Evolutionary conservation across 2,329 filamentous ascomycete species (phyloP), one percentile per base, ranked within the genome.

Genomic region (Colletotrichum tanaceti): DNA sequence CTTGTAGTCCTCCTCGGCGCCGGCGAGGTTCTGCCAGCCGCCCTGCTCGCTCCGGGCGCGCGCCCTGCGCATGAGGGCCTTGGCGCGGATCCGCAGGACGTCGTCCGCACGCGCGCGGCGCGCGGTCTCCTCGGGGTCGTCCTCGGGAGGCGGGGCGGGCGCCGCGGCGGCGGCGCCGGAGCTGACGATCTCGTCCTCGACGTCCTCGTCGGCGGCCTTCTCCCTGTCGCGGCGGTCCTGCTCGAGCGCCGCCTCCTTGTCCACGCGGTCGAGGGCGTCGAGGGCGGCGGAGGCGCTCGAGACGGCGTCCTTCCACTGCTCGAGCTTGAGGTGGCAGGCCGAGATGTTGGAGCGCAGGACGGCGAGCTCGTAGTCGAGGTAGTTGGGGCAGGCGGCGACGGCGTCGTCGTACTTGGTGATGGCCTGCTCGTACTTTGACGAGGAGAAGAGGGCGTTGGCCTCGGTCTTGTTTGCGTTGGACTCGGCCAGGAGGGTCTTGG

Each of bases 321-420:
- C 85, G 3, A 97, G 83, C 77, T 97, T 97, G 63, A 98, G 79
- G 74, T 97, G 89, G 76, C 94, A 97, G 11, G 94, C 95, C 1
- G 95, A 88, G 72, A 98, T 91, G 81, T 98, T 98, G 77, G 92
- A 94, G 68, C 91, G 89, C 6, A 98, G 84, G 11, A 98, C 93
- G 32, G 94, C 93, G 71, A 95, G 85, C 73, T 97, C 93, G 80
- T 93, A 97, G 77, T 95, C 90, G 32, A 97, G 87, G 77, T 97
- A 97, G 72, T 89, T 90, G 2, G 95, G 95, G 74, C 93, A 94
- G 9, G 90, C 87, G 14, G 89, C 85, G 3, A 97, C 84, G 24
- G 96, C 94, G 72, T 91, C 88, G 74, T 94, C 91, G 80, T 98
- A 98, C 70, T 87, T 91, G 72, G 90, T 87, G 71, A 98, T 90